These are phyloP conservation scores for Oryza glumipatula DNA, from an alignment of 176 grass and related monocot genomes.

Conservation along the genomic window DNA sequence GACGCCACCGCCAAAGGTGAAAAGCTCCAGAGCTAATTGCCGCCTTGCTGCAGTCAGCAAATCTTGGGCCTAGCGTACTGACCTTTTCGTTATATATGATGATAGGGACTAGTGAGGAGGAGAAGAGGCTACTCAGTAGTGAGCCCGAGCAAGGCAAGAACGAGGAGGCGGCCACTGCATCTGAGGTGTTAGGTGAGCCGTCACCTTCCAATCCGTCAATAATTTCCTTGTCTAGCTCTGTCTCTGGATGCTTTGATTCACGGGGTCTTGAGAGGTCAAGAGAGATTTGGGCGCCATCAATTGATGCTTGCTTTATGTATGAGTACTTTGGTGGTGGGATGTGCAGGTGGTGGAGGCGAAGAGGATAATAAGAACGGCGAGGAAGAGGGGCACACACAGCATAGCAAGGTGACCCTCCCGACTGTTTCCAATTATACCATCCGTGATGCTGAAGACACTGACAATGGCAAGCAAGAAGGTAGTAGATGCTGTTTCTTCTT, in stretches of 20 bases:
- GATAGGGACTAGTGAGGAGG: slow-evolving; percentile 30
- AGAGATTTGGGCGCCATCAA: slow-evolving; percentile 18
- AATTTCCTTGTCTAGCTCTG: slow-evolving; percentile 43
- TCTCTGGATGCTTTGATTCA: slow-evolving; percentile 26
- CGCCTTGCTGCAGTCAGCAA: not conserved
- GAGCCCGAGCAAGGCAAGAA: slow-evolving; percentile 35
- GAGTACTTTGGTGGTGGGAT: slow-evolving; percentile 40
- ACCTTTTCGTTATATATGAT: not conserved
- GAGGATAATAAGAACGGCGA: slow-evolving; percentile 25
- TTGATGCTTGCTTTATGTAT: slow-evolving; percentile 41
- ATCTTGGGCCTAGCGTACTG: slow-evolving; percentile 21
- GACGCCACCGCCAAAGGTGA: slow-evolving; percentile 40
- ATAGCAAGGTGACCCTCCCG: slow-evolving; percentile 70
- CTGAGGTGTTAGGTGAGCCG: slow-evolving; percentile 44
- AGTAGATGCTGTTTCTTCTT: not conserved
- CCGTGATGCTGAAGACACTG: slow-evolving; percentile 54
- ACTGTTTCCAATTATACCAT: slow-evolving; percentile 91
- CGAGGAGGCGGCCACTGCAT: slow-evolving; percentile 8
- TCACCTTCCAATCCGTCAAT: slow-evolving; percentile 28
- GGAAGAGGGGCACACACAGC: slow-evolving; percentile 44
- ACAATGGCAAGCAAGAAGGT: slow-evolving; percentile 55
- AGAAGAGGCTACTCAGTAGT: slow-evolving; percentile 30
- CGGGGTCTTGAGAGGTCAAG: slow-evolving; percentile 23
- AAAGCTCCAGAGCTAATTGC: not conserved
- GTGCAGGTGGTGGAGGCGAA: slow-evolving; percentile 42